phyloP scores from a whole-genome alignment of 73 alveolate genomes.

The Uronychia binucleata region DNA sequence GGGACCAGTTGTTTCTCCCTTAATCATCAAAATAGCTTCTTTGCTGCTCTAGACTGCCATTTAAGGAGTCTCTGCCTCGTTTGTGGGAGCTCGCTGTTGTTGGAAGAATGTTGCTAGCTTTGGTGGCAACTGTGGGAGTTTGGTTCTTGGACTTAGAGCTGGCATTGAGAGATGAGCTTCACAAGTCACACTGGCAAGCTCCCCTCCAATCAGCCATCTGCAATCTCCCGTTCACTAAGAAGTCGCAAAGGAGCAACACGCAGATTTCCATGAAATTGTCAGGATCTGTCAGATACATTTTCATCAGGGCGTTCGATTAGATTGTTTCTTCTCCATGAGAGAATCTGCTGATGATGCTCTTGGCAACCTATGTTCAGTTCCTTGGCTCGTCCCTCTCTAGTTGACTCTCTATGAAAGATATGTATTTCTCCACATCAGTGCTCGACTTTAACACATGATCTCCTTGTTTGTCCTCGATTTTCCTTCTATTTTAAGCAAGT shows the following conservation, averaged over 20 bases:
- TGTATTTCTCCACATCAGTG: neutral
- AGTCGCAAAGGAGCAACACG: neutral
- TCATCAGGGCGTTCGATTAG: neutral
- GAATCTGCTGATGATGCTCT: neutral
- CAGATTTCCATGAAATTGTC: neutral
- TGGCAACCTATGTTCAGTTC: neutral
- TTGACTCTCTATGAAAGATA: neutral
- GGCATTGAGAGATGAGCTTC: too few species aligned
- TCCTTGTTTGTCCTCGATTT: too few species aligned
- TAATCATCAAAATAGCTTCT: too few species aligned
- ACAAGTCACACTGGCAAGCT: too few species aligned
- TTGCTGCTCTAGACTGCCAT: too few species aligned
- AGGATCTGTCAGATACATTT: neutral
- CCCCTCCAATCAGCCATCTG: neutral
- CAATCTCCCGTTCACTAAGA: neutral
- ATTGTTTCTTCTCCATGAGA: neutral
- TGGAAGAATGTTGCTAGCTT: too few species aligned
- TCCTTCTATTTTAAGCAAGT: too few species aligned
- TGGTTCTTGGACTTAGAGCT: too few species aligned
- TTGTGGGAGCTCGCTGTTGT: too few species aligned
- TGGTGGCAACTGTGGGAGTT: too few species aligned
- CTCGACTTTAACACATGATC: too few species aligned
- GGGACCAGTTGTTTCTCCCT: too few species aligned
- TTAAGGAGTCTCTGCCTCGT: neutral
- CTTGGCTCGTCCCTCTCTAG: neutral